phyloP scores from a whole-genome alignment of 1,139 yeast genomes.

The Geotrichum siamense region DNA sequence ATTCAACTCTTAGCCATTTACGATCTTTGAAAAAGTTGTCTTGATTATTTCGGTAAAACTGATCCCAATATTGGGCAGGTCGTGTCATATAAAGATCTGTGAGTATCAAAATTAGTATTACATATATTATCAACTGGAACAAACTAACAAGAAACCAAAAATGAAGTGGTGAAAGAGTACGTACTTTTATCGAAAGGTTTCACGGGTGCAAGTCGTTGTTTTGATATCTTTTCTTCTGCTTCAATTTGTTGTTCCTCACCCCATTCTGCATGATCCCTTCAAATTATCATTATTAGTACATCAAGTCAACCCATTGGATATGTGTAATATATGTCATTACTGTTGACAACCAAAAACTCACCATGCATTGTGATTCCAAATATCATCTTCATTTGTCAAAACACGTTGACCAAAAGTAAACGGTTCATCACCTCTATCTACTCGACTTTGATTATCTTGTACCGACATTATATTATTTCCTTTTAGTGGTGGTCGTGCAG shows the following conservation, averaged over 20 bases:
- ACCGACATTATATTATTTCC: constrained; percentile 3
- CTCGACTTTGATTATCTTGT: constrained; percentile 21
- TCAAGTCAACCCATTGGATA: neutral
- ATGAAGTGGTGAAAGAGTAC: neutral
- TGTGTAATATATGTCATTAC: neutral
- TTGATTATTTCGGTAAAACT: constrained; percentile 79
- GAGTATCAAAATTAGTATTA: too few species aligned
- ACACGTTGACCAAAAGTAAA: constrained; percentile 86
- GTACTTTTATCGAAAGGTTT: constrained; percentile 65
- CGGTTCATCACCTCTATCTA: constrained; percentile 67
- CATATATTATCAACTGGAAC: too few species aligned
- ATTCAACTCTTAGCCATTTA: constrained; percentile 92
- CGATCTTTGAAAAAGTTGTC: constrained; percentile 95
- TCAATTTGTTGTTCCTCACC: constrained; percentile 78
- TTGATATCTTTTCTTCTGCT: constrained; percentile 66
- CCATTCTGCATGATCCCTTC: constrained; percentile 89
- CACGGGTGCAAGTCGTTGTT: constrained; percentile 79
- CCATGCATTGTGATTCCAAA: constrained; percentile 93
- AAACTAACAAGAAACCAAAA: neutral
- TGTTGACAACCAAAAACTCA: constrained; percentile 14
- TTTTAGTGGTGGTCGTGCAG: too few species aligned
- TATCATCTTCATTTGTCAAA: constrained; percentile 60
- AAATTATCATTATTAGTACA: neutral
- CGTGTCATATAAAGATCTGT: constrained; percentile 57
- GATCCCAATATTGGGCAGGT: constrained; percentile 95